Percentiles rank a stretch among this genome's conserved stretches.
Conservation (phyloP, 2,329 filamentous ascomycete species). For the Venturiaceae sp. region DNA sequence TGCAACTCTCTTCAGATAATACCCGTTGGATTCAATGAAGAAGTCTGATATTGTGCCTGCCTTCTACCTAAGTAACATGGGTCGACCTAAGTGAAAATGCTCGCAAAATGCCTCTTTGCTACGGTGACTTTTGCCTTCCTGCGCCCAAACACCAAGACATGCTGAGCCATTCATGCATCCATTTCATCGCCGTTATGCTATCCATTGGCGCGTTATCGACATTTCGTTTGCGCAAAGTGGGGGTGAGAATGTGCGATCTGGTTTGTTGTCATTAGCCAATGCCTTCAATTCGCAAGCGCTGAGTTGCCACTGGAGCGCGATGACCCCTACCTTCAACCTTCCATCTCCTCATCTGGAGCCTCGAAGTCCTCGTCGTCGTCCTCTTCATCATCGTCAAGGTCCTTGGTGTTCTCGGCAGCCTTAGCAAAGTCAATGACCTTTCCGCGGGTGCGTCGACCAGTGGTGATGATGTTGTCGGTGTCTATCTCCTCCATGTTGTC, state of each 20-base stretch:
- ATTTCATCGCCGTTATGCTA: background rate
- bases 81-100: background rate
- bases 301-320: background rate
- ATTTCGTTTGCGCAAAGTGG: background rate
- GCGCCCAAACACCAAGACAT: background rate
- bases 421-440: conserved; percentile 89
- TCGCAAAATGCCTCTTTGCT: background rate
- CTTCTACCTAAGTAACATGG: background rate
- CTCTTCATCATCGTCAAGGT: conserved; percentile 73
- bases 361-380: conserved; percentile 61
- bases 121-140: background rate
- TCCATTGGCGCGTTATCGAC: background rate
- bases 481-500: conserved; percentile 88
- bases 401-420: conserved; percentile 69
- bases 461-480: conserved; percentile 71
- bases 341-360: conserved; percentile 60
- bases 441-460: conserved; percentile 77
- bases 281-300: background rate
- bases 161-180: background rate
- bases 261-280: background rate
- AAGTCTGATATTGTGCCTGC: background rate
- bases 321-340: conserved; percentile 33
- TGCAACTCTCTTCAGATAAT: too few relatives aligned
- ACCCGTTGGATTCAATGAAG: background rate
- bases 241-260: background rate